phyloP scores from a whole-genome alignment of 2,329 filamentous ascomycete genomes.

The Neonectria coccinea region DNA sequence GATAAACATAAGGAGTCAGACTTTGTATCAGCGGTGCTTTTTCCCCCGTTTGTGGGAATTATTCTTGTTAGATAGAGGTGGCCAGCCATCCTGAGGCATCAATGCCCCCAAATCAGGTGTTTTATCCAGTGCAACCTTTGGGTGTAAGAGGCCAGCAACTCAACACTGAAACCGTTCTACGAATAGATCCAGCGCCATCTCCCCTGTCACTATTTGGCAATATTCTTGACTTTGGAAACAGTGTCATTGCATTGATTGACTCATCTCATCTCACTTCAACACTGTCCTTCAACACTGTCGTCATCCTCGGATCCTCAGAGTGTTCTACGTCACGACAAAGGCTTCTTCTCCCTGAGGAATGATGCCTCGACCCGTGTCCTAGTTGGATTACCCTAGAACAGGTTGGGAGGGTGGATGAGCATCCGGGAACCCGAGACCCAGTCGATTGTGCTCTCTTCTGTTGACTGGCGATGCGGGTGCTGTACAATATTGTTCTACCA shows the following conservation, averaged over 20 bases:
- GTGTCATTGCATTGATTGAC: background rate
- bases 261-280: background rate
- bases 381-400: background rate
- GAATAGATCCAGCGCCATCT: constrained; percentile 6
- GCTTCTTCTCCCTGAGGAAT: background rate
- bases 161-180: constrained; percentile 34
- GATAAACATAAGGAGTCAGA: background rate
- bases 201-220: background rate
- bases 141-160: constrained; percentile 26
- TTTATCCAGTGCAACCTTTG: constrained; percentile 16
- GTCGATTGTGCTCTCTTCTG: constrained; percentile 2
- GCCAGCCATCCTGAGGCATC: constrained; percentile 41
- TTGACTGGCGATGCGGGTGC: background rate
- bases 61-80: constrained; percentile 4
- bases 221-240: background rate
- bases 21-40: constrained; percentile 2
- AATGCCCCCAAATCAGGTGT: constrained; percentile 28
- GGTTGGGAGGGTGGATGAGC: constrained; percentile 14
- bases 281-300: background rate
- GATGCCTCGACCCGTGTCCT: constrained; percentile 8
- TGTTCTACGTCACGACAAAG: constrained; percentile 1
- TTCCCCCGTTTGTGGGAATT: constrained; percentile 1
- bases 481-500: constrained; percentile 23
- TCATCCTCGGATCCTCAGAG: background rate
- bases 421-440: background rate